Conservation (phyloP, 768 basidiomycete genomes). For the Guyanaporus albipodus region DNA sequence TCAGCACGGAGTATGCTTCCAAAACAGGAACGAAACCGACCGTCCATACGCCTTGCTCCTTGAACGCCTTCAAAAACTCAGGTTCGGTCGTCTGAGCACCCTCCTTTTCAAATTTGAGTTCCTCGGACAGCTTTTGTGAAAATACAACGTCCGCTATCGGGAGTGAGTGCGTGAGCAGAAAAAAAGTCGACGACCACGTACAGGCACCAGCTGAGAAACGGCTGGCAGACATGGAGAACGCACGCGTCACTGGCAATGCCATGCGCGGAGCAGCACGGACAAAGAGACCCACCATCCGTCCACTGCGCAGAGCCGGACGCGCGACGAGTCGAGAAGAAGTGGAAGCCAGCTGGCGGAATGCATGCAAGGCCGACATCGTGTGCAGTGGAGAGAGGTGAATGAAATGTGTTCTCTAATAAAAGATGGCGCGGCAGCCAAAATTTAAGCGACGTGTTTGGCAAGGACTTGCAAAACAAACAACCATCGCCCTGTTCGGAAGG, state of each 20-base stretch:
- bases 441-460: conserved; percentile 33
- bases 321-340: conserved; percentile 38
- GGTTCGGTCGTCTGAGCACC: conserved; percentile 45
- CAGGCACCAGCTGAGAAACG: conserved; percentile 42
- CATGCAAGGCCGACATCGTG: conserved; percentile 60
- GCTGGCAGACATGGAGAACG: conserved; percentile 39
- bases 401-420: background rate
- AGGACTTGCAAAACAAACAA: conserved; percentile 32
- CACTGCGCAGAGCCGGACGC: conserved; percentile 25
- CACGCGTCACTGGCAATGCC: conserved; percentile 28
- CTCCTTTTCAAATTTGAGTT: conserved; percentile 84
- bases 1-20: background rate
- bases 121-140: conserved; percentile 69
- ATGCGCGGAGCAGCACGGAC: conserved; percentile 12
- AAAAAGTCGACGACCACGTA: conserved; percentile 23
- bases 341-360: conserved; percentile 53
- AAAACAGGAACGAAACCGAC: conserved; percentile 33
- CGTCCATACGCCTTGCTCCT: conserved; percentile 71
- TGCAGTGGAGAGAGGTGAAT: background rate
- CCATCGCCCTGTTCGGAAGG: conserved; percentile 11
- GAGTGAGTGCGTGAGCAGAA: background rate
- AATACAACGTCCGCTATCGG: conserved; percentile 67
- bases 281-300: conserved; percentile 18
- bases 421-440: conserved; percentile 10
- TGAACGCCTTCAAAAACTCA: conserved; percentile 77